Percentiles rank a stretch among this genome's conserved stretches.
phyloP scores from a whole-genome alignment of 1,139 yeast genomes.

The Saccharomyces uvarum region DNA sequence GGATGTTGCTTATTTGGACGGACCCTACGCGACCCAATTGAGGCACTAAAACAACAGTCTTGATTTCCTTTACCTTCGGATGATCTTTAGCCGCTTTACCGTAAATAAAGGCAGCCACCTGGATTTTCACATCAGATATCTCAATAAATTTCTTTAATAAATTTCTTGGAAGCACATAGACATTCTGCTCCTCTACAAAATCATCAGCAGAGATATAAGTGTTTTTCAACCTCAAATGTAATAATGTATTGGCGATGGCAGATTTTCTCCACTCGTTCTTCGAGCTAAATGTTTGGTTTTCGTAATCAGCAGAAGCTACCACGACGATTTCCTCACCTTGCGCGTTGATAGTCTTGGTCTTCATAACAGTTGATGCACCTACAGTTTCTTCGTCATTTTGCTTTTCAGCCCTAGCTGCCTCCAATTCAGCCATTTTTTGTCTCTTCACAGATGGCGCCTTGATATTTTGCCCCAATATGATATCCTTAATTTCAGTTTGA shows the following conservation, averaged over 20 bases:
- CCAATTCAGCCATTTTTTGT: slow-evolving; percentile 74
- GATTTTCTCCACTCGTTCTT: slow-evolving; percentile 87
- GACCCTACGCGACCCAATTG: slow-evolving; percentile 71
- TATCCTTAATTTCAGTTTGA: slow-evolving; percentile 86
- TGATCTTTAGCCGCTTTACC: slow-evolving; percentile 72
- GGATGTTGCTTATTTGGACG: slow-evolving; percentile 54
- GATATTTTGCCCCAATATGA: slow-evolving; percentile 90
- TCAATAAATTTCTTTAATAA: slow-evolving; percentile 69
- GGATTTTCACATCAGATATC: slow-evolving; percentile 73
- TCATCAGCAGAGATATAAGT: slow-evolving; percentile 63
- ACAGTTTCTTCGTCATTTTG: slow-evolving; percentile 20
- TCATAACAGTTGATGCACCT: slow-evolving; percentile 57
- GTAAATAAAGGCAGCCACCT: slow-evolving; percentile 72
- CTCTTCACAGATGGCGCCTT: slow-evolving; percentile 82
- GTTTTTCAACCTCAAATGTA: slow-evolving; percentile 69
- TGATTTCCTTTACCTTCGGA: slow-evolving; percentile 66
- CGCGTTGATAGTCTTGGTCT: slow-evolving; percentile 78
- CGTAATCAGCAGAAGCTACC: slow-evolving; percentile 85
- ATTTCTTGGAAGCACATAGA: slow-evolving; percentile 78
- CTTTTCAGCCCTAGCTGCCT: slow-evolving; percentile 43
- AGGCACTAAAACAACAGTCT: slow-evolving; percentile 72
- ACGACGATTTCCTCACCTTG: slow-evolving; percentile 96
- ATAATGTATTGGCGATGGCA: slow-evolving; percentile 69
- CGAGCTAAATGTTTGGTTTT: slow-evolving; percentile 74
- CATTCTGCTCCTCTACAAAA: slow-evolving; percentile 47